Percentiles rank a stretch among this genome's conserved stretches.
Evolutionary conservation across 768 basidiomycete species (phyloP).

Genomic region (Amanita muscaria): DNA sequence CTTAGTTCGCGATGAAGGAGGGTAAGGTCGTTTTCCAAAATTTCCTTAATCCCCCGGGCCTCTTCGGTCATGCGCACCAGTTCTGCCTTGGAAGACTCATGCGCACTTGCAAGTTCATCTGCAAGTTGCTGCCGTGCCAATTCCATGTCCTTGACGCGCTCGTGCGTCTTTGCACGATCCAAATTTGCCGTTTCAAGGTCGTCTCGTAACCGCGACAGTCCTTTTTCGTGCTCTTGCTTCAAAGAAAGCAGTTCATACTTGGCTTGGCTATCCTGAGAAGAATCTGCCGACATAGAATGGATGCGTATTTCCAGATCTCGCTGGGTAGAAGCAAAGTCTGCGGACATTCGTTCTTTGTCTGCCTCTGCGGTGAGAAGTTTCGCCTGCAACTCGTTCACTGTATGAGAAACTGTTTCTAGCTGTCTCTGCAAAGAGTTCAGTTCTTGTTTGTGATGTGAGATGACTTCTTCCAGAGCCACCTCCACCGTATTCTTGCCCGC

Average conservation of each 20-base stretch:
- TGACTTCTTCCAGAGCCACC: conserved; percentile 22
- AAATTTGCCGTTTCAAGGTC: conserved; percentile 13
- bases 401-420: conserved; percentile 18
- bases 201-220: conserved; percentile 15
- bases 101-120: conserved; percentile 17
- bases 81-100: conserved; percentile 6
- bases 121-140: background rate
- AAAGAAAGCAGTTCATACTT: conserved; percentile 13
- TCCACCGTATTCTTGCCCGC: conserved; percentile 16
- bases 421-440: conserved; percentile 27
- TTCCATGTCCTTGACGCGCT: background rate
- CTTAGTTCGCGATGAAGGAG: conserved; percentile 28
- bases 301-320: conserved; percentile 21
- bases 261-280: conserved; percentile 15
- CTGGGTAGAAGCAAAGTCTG: conserved; percentile 23
- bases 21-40: conserved; percentile 26
- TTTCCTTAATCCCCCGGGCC: conserved; percentile 2
- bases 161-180: conserved; percentile 5
- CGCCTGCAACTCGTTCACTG: background rate
- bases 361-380: background rate
- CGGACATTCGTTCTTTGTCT: conserved; percentile 24
- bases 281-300: conserved; percentile 10
- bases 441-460: conserved; percentile 28
- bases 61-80: background rate
- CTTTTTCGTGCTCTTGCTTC: conserved; percentile 13